These are phyloP conservation scores for Rhodotorula graminis DNA, from an alignment of 768 basidiomycete genomes.

Conservation along the genomic window DNA sequence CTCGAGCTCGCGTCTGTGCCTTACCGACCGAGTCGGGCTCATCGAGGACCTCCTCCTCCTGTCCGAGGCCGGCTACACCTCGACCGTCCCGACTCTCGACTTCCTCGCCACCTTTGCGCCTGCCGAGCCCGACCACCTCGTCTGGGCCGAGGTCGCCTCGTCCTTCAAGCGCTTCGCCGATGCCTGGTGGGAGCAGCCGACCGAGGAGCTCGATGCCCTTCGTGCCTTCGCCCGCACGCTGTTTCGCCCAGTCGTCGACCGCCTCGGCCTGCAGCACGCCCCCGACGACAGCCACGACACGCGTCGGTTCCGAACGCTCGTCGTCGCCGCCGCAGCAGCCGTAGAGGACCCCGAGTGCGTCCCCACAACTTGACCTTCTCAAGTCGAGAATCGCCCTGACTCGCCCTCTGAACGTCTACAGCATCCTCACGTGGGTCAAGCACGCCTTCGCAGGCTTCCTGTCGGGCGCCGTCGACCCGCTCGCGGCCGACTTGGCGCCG, in stretches of 20 bases:
- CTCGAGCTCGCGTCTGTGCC: slow-evolving; percentile 60
- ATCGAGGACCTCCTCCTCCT: slow-evolving; percentile 76
- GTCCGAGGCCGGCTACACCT: slow-evolving; percentile 38
- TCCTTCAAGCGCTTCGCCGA: slow-evolving; percentile 57
- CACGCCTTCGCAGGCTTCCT: slow-evolving; percentile 66
- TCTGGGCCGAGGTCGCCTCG: slow-evolving; percentile 67
- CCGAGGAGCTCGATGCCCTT: slow-evolving; percentile 53
- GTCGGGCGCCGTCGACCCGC: slow-evolving; percentile 68
- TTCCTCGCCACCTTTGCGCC: background rate
- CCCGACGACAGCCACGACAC: slow-evolving; percentile 63
- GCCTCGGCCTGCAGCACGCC: slow-evolving; percentile 70
- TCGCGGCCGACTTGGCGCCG: slow-evolving; percentile 72
- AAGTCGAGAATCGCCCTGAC: background rate
- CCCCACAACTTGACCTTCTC: background rate
- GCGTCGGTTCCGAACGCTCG: slow-evolving; percentile 57
- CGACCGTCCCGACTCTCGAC: background rate
- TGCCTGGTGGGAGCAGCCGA: slow-evolving; percentile 77
- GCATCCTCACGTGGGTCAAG: slow-evolving; percentile 61
- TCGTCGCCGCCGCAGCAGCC: slow-evolving; percentile 2
- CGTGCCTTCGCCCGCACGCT: slow-evolving; percentile 46
- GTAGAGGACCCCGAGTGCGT: slow-evolving; percentile 20
- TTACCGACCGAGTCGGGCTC: slow-evolving; percentile 83
- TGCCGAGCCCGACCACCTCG: slow-evolving; percentile 53
- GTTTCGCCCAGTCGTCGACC: slow-evolving; percentile 67
- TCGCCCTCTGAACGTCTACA: slow-evolving; percentile 59